These are phyloP conservation scores for Oryza glaberrima DNA, from an alignment of 176 grass and related monocot genomes.

Conservation along the genomic window DNA sequence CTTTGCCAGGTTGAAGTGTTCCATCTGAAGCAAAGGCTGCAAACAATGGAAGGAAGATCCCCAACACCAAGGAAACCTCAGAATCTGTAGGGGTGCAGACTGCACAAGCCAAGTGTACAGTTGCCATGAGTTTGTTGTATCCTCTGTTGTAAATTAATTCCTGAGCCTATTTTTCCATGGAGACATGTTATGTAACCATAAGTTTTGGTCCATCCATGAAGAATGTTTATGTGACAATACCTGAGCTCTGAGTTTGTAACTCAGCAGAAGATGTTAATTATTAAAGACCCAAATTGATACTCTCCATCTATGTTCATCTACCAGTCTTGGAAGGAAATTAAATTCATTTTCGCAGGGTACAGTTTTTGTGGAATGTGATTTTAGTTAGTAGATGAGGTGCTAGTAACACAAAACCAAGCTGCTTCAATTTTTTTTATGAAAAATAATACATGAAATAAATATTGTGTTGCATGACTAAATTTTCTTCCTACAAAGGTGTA, in stretches of 20 bases:
- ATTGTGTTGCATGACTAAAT: too few species aligned
- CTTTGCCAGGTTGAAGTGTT: conserved; percentile 77
- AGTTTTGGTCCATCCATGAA: conserved; percentile 9
- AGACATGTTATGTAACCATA: conserved; percentile 7
- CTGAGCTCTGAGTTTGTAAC: background rate
- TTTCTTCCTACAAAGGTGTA: too few species aligned
- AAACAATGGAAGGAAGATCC: conserved; percentile 75
- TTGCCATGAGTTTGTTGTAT: background rate
- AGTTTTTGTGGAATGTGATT: background rate
- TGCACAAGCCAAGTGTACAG: conserved; percentile 30
- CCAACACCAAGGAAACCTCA: conserved; percentile 77
- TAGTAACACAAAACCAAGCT: background rate
- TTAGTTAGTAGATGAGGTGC: background rate
- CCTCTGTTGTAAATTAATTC: conserved; percentile 15
- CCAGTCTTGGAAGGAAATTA: background rate
- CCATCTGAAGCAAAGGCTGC: conserved; percentile 84
- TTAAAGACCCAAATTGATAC: background rate
- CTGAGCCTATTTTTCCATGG: background rate
- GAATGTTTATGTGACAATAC: background rate
- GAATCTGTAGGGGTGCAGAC: conserved; percentile 40
- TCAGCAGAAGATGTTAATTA: background rate
- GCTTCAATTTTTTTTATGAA: background rate
- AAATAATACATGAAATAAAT: too few species aligned
- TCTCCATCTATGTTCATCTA: background rate
- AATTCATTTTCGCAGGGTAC: background rate